Conservation (phyloP, 208 protist species). For the Phytomonas francai region DNA sequence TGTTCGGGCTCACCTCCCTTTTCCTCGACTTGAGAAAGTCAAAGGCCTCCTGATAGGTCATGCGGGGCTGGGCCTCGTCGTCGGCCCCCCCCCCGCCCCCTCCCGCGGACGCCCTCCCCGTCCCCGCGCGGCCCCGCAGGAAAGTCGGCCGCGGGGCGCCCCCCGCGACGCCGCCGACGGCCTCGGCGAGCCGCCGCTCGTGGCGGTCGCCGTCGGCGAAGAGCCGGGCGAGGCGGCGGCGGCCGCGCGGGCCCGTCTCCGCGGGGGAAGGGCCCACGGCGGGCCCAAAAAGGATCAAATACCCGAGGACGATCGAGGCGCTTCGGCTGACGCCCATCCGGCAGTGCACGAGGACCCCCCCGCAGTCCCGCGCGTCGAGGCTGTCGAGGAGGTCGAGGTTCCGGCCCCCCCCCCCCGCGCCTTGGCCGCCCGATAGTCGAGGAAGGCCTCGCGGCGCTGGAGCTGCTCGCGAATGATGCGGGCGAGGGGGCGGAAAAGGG, state of each 20-base stretch:
- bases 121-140: no score
- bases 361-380: conserved; percentile 28
- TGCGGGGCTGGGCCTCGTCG: not conserved
- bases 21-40: conserved; percentile 50
- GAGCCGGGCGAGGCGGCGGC: not conserved
- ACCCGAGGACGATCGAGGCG: conserved; percentile 66
- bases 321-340: conserved; percentile 78
- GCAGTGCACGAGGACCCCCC: conserved; percentile 76
- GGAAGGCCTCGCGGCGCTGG: conserved; percentile 36
- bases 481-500: conserved; percentile 48
- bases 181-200: not conserved
- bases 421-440: no score
- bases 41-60: conserved; percentile 63
- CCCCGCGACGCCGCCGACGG: not conserved
- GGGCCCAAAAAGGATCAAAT: conserved; percentile 71
- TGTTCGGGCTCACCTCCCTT: conserved; percentile 75
- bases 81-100: no score
- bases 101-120: no score
- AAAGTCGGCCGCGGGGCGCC: not conserved
- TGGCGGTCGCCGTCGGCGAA: not conserved
- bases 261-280: conserved; percentile 13
- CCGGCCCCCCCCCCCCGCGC: not conserved
- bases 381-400: not conserved
- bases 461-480: conserved; percentile 68
- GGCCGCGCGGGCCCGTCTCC: not conserved